These are phyloP conservation scores for Biscogniauxia marginata DNA, from an alignment of 2,329 filamentous ascomycete species.

Conservation along the genomic window DNA sequence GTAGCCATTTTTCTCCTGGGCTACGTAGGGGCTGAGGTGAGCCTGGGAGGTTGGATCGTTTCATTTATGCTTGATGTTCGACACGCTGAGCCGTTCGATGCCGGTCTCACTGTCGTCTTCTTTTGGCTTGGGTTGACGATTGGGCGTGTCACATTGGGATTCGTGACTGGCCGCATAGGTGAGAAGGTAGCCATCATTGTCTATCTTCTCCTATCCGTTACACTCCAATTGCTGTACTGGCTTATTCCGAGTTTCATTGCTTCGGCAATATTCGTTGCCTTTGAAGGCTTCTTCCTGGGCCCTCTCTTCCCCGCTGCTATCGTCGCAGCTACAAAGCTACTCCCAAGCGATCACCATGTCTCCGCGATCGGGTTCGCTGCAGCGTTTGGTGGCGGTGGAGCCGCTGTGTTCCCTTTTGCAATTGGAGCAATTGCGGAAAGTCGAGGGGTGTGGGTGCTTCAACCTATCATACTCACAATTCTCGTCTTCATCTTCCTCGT, in stretches of 20 bases:
- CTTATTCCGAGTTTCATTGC: conserved; percentile 74
- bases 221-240: conserved; percentile 74
- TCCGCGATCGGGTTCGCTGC: conserved; percentile 78
- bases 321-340: conserved; percentile 69
- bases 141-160: conserved; percentile 70
- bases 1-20: conserved; percentile 70
- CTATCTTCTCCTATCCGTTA: conserved; percentile 65
- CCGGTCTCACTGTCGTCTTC: conserved; percentile 73
- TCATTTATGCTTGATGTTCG: conserved; percentile 84
- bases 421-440: conserved; percentile 65
- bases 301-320: conserved; percentile 76
- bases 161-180: conserved; percentile 70
- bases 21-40: conserved; percentile 78
- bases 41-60: conserved; percentile 75
- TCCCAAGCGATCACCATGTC: conserved; percentile 73
- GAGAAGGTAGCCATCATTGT: conserved; percentile 64
- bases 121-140: conserved; percentile 84
- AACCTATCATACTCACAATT: conserved; percentile 53
- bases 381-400: conserved; percentile 73
- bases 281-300: conserved; percentile 78
- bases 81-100: conserved; percentile 64
- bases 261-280: conserved; percentile 66
- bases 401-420: conserved; percentile 63
- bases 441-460: conserved; percentile 55
- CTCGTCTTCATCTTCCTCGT: conserved; percentile 43